Conservation (phyloP, 805 yeast genomes). For the Candida glaebosa region DNA sequence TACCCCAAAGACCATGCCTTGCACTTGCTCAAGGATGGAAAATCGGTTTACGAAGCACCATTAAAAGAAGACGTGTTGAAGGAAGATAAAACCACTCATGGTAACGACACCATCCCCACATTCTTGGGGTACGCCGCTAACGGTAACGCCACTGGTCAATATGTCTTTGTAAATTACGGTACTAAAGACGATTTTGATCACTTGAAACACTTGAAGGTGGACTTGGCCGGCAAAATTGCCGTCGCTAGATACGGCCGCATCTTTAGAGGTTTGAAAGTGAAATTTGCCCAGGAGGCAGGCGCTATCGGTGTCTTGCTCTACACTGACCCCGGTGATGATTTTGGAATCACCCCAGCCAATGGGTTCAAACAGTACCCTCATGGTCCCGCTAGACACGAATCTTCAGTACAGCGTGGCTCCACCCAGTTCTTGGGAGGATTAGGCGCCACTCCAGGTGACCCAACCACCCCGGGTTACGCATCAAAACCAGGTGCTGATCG, state of each 20-base stretch:
- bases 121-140: conserved; percentile 64
- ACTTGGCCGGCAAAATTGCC: conserved; percentile 54
- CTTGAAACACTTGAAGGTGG: conserved; percentile 38
- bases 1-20: conserved; percentile 47
- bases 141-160: conserved; percentile 56
- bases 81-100: conserved; percentile 38
- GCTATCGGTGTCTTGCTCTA: conserved; percentile 60
- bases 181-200: conserved; percentile 48
- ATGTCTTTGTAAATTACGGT: conserved; percentile 62
- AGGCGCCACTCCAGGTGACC: conserved; percentile 64
- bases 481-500: conserved; percentile 43
- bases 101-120: conserved; percentile 41
- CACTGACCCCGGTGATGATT: conserved; percentile 60
- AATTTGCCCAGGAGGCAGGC: conserved; percentile 59
- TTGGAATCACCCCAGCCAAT: conserved; percentile 48
- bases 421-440: conserved; percentile 52
- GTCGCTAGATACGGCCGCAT: conserved; percentile 52
- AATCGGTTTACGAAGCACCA: conserved; percentile 43
- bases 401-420: conserved; percentile 60
- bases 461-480: conserved; percentile 72
- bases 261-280: conserved; percentile 54
- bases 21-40: conserved; percentile 28
- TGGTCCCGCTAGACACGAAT: conserved; percentile 64
- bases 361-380: conserved; percentile 58
- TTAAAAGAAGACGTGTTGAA: conserved; percentile 47